Conservation (phyloP, 2,329 filamentous ascomycete genomes). For the Fusarium anthophilum region DNA sequence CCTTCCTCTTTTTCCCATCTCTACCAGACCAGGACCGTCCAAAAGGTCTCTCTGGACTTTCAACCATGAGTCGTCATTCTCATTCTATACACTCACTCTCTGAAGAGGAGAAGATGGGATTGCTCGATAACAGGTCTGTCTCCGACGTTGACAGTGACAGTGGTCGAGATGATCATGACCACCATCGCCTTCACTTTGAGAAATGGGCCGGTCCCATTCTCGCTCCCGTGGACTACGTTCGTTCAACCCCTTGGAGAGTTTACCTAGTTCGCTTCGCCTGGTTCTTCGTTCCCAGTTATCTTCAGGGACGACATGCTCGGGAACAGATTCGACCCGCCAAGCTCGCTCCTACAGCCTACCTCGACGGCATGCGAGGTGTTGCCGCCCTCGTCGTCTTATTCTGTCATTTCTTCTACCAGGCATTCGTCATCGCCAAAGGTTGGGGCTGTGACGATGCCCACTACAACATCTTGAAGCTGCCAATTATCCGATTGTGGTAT, state of each 20-base stretch:
- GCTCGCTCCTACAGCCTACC: constrained; percentile 64
- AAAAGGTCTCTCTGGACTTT: neutral
- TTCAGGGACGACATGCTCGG: constrained; percentile 55
- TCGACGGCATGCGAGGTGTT: constrained; percentile 66
- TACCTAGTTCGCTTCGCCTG: constrained; percentile 51
- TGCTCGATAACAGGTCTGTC: constrained; percentile 55
- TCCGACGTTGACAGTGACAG: constrained; percentile 56
- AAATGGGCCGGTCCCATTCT: constrained; percentile 48
- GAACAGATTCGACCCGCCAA: constrained; percentile 53
- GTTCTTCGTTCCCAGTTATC: constrained; percentile 64
- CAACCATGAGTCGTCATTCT: constrained; percentile 53
- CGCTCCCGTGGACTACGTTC: constrained; percentile 42
- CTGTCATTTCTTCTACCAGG: constrained; percentile 65
- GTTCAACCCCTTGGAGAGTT: constrained; percentile 50
- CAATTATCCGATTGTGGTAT: constrained; percentile 63
- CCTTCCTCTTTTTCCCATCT: constrained; percentile 4
- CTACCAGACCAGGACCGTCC: neutral
- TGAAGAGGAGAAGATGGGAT: constrained; percentile 56
- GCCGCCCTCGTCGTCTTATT: constrained; percentile 66
- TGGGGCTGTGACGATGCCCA: constrained; percentile 57
- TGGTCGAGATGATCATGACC: constrained; percentile 51
- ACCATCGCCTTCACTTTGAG: constrained; percentile 41
- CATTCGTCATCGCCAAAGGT: constrained; percentile 61
- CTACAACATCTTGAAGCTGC: constrained; percentile 60
- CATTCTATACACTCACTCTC: constrained; percentile 47